phyloP scores from a whole-genome alignment of 2,329 filamentous ascomycete genomes.

The Trichoderma arundinaceum region DNA sequence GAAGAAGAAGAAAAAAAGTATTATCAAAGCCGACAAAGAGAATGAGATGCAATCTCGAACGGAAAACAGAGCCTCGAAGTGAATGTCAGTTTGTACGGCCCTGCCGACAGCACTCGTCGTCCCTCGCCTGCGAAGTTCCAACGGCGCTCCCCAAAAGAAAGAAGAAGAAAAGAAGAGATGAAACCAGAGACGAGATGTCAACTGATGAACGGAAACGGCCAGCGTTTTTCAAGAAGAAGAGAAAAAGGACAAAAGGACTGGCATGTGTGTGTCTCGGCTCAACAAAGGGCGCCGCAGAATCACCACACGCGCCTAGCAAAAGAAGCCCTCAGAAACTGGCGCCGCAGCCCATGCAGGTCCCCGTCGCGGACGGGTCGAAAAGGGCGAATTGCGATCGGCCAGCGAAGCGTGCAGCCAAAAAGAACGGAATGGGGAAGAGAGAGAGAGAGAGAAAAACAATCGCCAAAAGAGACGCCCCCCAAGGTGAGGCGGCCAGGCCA shows the following conservation, averaged over 20 bases:
- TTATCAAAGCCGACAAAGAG: slow-evolving; percentile 24
- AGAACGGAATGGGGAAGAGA: not conserved
- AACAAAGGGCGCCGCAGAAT: slow-evolving; percentile 18
- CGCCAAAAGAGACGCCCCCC: slow-evolving; percentile 12
- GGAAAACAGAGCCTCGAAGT: slow-evolving; percentile 1
- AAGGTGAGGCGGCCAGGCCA: not conserved
- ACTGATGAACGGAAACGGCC: slow-evolving; percentile 17
- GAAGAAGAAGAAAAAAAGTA: slow-evolving; percentile 8
- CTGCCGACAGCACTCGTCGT: slow-evolving; percentile 54
- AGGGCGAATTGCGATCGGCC: slow-evolving; percentile 27
- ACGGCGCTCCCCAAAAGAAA: slow-evolving; percentile 42
- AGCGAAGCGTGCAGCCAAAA: slow-evolving; percentile 10
- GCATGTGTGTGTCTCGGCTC: slow-evolving; percentile 2
- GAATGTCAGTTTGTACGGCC: slow-evolving; percentile 40
- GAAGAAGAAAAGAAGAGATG: not conserved
- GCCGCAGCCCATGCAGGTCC: slow-evolving; percentile 7
- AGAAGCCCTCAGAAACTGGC: not conserved
- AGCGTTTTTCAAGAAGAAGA: slow-evolving; percentile 14
- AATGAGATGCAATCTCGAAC: slow-evolving; percentile 9
- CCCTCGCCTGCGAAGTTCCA: slow-evolving; percentile 58
- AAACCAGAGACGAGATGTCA: slow-evolving; percentile 5
- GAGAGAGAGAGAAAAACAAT: not conserved
- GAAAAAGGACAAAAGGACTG: slow-evolving; percentile 4
- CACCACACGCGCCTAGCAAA: not conserved
- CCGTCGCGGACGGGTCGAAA: not conserved